A percentile compares a stretch with the other conserved stretches of the same genome.
Evolutionary conservation across 768 basidiomycete genomes (phyloP).

Genomic region (Hebeloma cylindrosporum): DNA sequence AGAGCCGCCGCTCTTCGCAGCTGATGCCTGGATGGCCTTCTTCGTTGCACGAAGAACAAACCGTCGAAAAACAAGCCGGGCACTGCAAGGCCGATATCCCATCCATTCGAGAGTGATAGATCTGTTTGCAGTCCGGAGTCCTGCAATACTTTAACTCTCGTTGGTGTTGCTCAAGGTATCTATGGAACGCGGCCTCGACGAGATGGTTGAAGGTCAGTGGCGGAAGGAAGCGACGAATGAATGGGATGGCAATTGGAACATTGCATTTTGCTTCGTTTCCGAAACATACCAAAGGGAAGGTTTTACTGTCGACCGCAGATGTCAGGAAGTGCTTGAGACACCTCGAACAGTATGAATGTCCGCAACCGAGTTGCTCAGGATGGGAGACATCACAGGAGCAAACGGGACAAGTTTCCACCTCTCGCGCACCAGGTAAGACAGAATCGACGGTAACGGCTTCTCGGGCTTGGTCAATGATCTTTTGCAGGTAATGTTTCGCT

Average conservation of each 20-base stretch:
- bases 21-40: slow-evolving; percentile 54
- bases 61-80: slow-evolving; percentile 49
- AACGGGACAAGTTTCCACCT: slow-evolving; percentile 46
- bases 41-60: slow-evolving; percentile 50
- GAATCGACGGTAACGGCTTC: not conserved
- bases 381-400: slow-evolving; percentile 47
- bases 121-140: slow-evolving; percentile 69
- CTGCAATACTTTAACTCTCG: slow-evolving; percentile 65
- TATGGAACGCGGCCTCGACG: slow-evolving; percentile 53
- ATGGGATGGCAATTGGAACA: slow-evolving; percentile 49
- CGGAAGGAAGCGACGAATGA: slow-evolving; percentile 52
- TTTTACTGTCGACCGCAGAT: slow-evolving; percentile 39
- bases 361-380: slow-evolving; percentile 46
- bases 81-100: slow-evolving; percentile 40
- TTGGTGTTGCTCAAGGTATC: slow-evolving; percentile 54
- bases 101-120: slow-evolving; percentile 45
- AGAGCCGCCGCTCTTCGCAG: slow-evolving; percentile 39
- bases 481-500: slow-evolving; percentile 45
- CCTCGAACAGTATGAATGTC: slow-evolving; percentile 49
- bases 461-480: slow-evolving; percentile 44
- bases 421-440: slow-evolving; percentile 3
- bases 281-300: slow-evolving; percentile 65
- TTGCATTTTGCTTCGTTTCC: slow-evolving; percentile 58
- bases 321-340: slow-evolving; percentile 50
- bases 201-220: slow-evolving; percentile 51